A percentile compares a stretch with the other conserved stretches of the same genome.
Evolutionary conservation across 163 green algal genomes (phyloP).

Genomic region (Volvox carteri): DNA sequence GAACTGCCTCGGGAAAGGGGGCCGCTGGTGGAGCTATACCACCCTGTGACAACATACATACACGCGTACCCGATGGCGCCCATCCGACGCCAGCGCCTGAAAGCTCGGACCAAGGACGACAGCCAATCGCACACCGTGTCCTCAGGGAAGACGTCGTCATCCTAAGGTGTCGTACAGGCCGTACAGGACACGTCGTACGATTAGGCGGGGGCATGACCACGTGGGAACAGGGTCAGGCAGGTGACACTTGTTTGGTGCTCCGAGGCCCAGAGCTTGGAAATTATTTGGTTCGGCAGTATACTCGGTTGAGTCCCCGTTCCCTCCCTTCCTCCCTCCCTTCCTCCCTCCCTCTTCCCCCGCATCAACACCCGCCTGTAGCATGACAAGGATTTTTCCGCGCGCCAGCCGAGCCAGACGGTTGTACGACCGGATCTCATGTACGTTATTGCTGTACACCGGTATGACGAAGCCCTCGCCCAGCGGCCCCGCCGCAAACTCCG

Average conservation of each 20-base stretch:
- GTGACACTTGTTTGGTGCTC: no score
- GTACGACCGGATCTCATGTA: constrained; percentile 65
- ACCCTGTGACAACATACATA: no score
- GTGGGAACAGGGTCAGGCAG: no score
- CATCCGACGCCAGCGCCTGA: constrained; percentile 5
- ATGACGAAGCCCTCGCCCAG: constrained; percentile 37
- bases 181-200: no score
- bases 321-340: no score
- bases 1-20: no score
- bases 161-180: neutral
- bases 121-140: constrained; percentile 25
- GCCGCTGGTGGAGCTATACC: no score
- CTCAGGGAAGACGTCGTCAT: constrained; percentile 39
- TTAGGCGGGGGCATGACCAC: neutral
- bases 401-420: constrained; percentile 58
- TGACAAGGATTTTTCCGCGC: constrained; percentile 49
- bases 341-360: no score
- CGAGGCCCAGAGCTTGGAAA: no score
- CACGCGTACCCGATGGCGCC: constrained; percentile 35
- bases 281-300: no score
- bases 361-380: constrained; percentile 57
- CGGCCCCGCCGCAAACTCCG: neutral
- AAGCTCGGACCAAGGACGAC: neutral
- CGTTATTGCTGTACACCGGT: constrained; percentile 57
- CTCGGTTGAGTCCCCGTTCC: no score